Evolutionary conservation across 345 rosid genomes (phyloP).

Genomic region (Adansonia digitata): DNA sequence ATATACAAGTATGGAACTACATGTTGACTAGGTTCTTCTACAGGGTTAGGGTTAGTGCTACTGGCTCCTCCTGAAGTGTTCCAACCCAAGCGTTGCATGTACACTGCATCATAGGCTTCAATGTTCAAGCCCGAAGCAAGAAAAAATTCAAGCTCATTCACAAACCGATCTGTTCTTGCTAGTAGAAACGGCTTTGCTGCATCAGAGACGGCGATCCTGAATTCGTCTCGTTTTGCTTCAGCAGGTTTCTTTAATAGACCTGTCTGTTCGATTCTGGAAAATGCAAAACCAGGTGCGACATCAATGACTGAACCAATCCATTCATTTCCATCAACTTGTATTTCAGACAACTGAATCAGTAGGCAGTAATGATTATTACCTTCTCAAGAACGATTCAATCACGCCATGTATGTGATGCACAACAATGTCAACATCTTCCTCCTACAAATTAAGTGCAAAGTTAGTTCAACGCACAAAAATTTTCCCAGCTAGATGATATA

Average conservation of each 20-base stretch:
- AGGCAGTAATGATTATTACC: constrained; percentile 31
- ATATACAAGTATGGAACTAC: constrained; percentile 43
- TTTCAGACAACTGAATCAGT: background rate
- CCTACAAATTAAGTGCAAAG: constrained; percentile 31
- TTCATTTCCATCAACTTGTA: background rate
- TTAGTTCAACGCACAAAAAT: background rate
- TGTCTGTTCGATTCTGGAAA: constrained; percentile 32
- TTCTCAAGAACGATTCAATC: constrained; percentile 53
- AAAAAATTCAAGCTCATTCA: constrained; percentile 59
- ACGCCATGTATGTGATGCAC: constrained; percentile 67
- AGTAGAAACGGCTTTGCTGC: constrained; percentile 66
- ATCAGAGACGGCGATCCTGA: constrained; percentile 41
- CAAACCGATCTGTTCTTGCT: constrained; percentile 58
- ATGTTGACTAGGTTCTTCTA: too few species aligned
- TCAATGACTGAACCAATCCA: background rate
- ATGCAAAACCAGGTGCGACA: background rate
- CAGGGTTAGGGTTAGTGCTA: background rate
- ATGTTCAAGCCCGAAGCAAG: constrained; percentile 66
- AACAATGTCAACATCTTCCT: constrained; percentile 69
- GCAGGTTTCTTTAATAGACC: constrained; percentile 30
- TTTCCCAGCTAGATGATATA: background rate
- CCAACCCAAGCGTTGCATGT: constrained; percentile 39
- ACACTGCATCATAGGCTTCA: constrained; percentile 71
- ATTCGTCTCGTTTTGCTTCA: constrained; percentile 42
- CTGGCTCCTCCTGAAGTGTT: constrained; percentile 24